Evolutionary conservation across 768 basidiomycete species (phyloP).

Genomic region (Pleurotus pulmonarius): DNA sequence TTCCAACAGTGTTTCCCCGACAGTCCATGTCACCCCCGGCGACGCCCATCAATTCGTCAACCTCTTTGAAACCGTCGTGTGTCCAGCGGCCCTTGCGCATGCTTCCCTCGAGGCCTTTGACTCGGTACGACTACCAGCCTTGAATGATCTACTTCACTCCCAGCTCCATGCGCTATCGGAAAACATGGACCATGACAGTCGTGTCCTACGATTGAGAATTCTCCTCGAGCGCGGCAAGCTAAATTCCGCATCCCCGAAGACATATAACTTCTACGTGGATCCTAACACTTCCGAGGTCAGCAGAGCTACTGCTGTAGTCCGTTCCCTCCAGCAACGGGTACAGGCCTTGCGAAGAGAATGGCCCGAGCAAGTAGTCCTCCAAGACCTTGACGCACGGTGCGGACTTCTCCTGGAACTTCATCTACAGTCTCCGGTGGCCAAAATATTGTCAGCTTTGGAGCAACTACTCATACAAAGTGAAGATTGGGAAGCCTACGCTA

Average conservation of each 20-base stretch:
- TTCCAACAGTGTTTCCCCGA: slow-evolving; percentile 9
- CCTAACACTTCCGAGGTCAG: slow-evolving; percentile 68
- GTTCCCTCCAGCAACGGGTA: slow-evolving; percentile 50
- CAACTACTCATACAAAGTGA: slow-evolving; percentile 82
- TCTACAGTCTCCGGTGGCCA: slow-evolving; percentile 73
- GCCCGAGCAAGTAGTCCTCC: slow-evolving; percentile 98
- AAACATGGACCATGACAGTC: slow-evolving; percentile 46
- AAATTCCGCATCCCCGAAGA: slow-evolving; percentile 12
- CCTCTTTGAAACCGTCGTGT: slow-evolving; percentile 47
- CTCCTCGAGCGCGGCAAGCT: slow-evolving; percentile 39
- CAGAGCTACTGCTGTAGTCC: slow-evolving; percentile 53
- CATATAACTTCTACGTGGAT: slow-evolving; percentile 80
- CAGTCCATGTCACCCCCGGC: slow-evolving; percentile 25
- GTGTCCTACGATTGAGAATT: slow-evolving; percentile 47
- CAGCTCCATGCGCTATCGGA: slow-evolving; percentile 29
- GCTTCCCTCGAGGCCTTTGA: slow-evolving; percentile 6
- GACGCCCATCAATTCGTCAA: slow-evolving; percentile 37
- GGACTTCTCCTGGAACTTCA: slow-evolving; percentile 57
- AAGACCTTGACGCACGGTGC: slow-evolving; percentile 73
- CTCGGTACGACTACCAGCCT: slow-evolving; percentile 23
- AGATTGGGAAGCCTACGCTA: slow-evolving; percentile 98
- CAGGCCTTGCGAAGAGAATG: slow-evolving; percentile 65
- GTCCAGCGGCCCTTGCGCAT: background rate
- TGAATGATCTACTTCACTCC: slow-evolving; percentile 29
- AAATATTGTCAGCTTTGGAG: slow-evolving; percentile 78